Percentiles rank a stretch among this genome's conserved stretches.
phyloP scores from a whole-genome alignment of 306 rosid species.

The Quercus parvula region DNA sequence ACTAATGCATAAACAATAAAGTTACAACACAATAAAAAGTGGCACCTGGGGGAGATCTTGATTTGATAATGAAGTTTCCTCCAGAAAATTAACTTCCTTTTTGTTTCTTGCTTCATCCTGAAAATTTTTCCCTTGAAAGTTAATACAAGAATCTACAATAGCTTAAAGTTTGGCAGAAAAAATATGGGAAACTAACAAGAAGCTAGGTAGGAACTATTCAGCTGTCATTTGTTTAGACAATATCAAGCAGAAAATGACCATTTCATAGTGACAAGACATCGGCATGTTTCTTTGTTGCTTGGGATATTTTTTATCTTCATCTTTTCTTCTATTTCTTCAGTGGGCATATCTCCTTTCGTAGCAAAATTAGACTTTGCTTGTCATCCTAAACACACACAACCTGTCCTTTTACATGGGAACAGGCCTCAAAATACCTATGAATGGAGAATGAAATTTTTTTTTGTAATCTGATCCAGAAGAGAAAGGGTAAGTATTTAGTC shows the following conservation, averaged over 20 bases:
- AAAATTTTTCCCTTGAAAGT: slow-evolving; percentile 24
- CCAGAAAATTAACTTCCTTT: slow-evolving; percentile 30
- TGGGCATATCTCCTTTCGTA: background rate
- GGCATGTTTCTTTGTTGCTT: background rate
- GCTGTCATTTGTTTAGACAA: background rate
- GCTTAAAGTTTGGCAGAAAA: background rate
- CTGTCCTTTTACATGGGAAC: background rate
- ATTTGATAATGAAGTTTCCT: slow-evolving; percentile 38
- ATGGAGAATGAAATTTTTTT: background rate
- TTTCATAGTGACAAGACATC: slow-evolving; percentile 1
- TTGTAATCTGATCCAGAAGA: background rate
- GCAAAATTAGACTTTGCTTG: background rate
- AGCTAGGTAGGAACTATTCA: background rate
- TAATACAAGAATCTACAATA: slow-evolving; percentile 11
- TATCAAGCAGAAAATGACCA: slow-evolving; percentile 10
- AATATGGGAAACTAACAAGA: slow-evolving; percentile 7
- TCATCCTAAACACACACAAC: background rate
- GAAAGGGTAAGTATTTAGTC: background rate
- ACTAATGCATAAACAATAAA: slow-evolving; percentile 14
- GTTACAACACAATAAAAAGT: background rate
- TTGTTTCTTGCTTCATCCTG: slow-evolving; percentile 46
- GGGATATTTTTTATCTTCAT: background rate
- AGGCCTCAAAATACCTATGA: background rate
- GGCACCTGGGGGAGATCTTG: slow-evolving; percentile 71
- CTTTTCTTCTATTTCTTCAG: background rate